These are phyloP conservation scores for Boletus fagicola DNA, from an alignment of 768 basidiomycete genomes.

Conservation along the genomic window DNA sequence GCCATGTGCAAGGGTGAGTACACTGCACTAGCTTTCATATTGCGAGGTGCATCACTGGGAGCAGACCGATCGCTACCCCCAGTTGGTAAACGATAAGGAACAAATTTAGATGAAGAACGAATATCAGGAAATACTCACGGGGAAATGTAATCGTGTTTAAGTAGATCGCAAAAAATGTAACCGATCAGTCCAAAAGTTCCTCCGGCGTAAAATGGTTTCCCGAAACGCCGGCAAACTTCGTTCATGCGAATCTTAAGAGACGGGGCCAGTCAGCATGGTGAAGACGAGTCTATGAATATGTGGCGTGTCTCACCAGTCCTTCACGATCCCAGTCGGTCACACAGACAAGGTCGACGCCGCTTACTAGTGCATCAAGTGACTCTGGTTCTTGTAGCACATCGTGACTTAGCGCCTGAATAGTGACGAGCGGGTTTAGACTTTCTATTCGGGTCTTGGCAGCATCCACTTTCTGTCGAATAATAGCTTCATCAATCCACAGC, in stretches of 20 bases:
- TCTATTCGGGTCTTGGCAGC: conserved; percentile 84
- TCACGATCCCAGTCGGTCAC: conserved; percentile 75
- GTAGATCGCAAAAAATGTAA: conserved; percentile 92
- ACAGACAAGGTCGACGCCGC: conserved; percentile 79
- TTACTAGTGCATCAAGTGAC: conserved; percentile 56
- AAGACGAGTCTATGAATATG: not conserved
- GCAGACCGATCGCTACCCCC: conserved; percentile 59
- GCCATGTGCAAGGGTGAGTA: conserved; percentile 66
- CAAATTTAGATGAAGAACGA: conserved; percentile 7
- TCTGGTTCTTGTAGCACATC: conserved; percentile 47
- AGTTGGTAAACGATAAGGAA: conserved; percentile 2
- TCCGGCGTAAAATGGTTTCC: conserved; percentile 87
- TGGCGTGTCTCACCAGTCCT: conserved; percentile 56
- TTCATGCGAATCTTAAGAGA: conserved; percentile 68
- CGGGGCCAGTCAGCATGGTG: conserved; percentile 6
- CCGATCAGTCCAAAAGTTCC: conserved; percentile 88
- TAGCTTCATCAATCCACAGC: conserved; percentile 30
- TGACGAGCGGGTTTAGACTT: conserved; percentile 89
- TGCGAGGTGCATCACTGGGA: conserved; percentile 56
- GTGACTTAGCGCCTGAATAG: conserved; percentile 65
- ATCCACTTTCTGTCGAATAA: conserved; percentile 65
- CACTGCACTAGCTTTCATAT: conserved; percentile 54
- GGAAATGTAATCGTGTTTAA: conserved; percentile 81
- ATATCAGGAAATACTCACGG: conserved; percentile 55
- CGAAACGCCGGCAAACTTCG: conserved; percentile 67